Conservation (phyloP, 768 basidiomycete species). For the Thelephora aurantiotincta region DNA sequence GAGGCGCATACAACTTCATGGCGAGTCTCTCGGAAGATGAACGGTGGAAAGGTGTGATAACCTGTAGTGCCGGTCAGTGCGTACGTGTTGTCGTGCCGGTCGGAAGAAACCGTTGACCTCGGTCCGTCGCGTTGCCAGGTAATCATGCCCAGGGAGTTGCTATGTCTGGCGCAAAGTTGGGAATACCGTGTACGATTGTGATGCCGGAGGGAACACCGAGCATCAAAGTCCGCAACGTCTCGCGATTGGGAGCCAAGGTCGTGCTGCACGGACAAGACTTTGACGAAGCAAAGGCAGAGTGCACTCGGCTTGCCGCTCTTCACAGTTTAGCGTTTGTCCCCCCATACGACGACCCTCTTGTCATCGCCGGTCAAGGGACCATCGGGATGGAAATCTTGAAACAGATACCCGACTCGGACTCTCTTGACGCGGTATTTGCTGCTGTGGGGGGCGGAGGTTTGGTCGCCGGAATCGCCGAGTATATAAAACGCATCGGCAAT, state of each 20-base stretch:
- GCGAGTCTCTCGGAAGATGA: conserved; percentile 76
- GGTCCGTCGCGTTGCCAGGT: conserved; percentile 31
- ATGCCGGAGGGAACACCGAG: conserved; percentile 93
- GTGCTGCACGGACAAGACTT: conserved; percentile 87
- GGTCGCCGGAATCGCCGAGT: conserved; percentile 80
- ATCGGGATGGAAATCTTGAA: conserved; percentile 91
- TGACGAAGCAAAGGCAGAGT: conserved; percentile 92
- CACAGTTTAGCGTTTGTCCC: conserved; percentile 86
- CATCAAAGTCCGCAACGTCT: conserved; percentile 93
- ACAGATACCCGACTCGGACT: conserved; percentile 64
- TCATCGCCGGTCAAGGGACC: conserved; percentile 96
- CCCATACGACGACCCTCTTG: conserved; percentile 92
- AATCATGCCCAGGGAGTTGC: conserved; percentile 99
- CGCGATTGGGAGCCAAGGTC: conserved; percentile 90
- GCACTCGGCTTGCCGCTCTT: conserved; percentile 62
- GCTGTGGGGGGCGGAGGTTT: conserved; percentile 93
- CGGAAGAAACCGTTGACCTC: neutral
- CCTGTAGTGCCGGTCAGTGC: conserved; percentile 94
- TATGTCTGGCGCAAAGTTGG: conserved; percentile 75
- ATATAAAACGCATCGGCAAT: conserved; percentile 84
- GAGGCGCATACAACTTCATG: conserved; percentile 99
- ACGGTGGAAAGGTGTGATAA: conserved; percentile 93
- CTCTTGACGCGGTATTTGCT: conserved; percentile 74
- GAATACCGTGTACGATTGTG: conserved; percentile 94
- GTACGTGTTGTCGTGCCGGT: conserved; percentile 20